These are phyloP conservation scores for Furcasterigmium furcatum DNA, from an alignment of 2,329 filamentous ascomycete species.

Conservation along the genomic window DNA sequence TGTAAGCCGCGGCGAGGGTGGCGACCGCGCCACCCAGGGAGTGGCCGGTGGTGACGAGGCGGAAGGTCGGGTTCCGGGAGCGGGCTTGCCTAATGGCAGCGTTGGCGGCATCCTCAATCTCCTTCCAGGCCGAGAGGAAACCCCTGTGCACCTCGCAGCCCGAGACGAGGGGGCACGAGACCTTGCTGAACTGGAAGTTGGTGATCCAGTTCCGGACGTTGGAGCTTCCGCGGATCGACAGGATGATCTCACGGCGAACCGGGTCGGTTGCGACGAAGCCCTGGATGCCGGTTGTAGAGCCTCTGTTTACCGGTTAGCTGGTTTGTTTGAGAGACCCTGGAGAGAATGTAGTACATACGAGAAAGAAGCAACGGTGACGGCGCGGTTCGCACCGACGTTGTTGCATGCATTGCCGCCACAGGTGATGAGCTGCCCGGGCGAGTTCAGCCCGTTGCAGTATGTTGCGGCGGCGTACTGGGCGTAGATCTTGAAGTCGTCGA, in stretches of 20 bases:
- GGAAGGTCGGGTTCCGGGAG: slow-evolving; percentile 45
- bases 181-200: slow-evolving; percentile 34
- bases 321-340: not conserved
- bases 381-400: slow-evolving; percentile 35
- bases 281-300: slow-evolving; percentile 37
- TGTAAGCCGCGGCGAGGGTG: slow-evolving; percentile 53
- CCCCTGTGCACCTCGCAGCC: slow-evolving; percentile 54
- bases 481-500: slow-evolving; percentile 42
- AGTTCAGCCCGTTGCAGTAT: slow-evolving; percentile 48
- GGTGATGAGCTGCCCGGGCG: slow-evolving; percentile 32
- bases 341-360: slow-evolving; percentile 21
- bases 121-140: slow-evolving; percentile 56
- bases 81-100: slow-evolving; percentile 39
- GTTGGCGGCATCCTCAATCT: slow-evolving; percentile 41
- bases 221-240: slow-evolving; percentile 57
- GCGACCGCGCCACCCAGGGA: slow-evolving; percentile 66
- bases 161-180: slow-evolving; percentile 28
- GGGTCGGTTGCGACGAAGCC: slow-evolving; percentile 51
- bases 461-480: slow-evolving; percentile 48
- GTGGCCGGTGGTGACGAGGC: slow-evolving; percentile 61
- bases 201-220: slow-evolving; percentile 61
- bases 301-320: slow-evolving; percentile 17
- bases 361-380: slow-evolving; percentile 34
- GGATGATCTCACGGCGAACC: slow-evolving; percentile 48
- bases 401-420: slow-evolving; percentile 43